Base-by-base conservation (phyloP, 331 rosid genomes). In the Phaseolus coccineus region DNA sequence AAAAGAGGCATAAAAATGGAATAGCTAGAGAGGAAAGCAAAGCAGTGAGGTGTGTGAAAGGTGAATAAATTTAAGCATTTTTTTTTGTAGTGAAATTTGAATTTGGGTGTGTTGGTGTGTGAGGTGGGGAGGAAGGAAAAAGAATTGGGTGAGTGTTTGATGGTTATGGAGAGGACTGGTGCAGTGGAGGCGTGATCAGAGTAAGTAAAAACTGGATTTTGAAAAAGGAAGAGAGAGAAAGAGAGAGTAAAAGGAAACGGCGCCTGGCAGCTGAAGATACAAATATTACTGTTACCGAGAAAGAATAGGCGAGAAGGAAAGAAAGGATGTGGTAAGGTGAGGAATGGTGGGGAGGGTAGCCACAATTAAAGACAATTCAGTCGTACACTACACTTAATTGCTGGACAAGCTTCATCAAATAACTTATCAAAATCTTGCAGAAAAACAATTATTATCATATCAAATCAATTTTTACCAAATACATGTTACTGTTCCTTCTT, bases 251-350 rank as follows among this genome's bases (percentile, higher is more conserved):
- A 79, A 80, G 67, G 87, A 59, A 77, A 56, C 94, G 96, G 91
- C 92, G 96, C 88, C 79, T 81, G 88, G 75, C 85, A 80, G 88
- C 62, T 50, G 87, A 59, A 39, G 68, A 80, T 50, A 66, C 78
- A 76, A 67, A 80, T 48, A 48, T 80, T 81, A 50, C 86, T 80
- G 83, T 85, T 89, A 87, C 93, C 92, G 83, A 91, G 89, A 84
- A 87, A 58, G 80, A 28, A 74, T 28, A 35, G 71, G 6, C 19
- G 35, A 33, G 83, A 51, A 76, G 24, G 58, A 68, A 47, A 66
- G 57, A 51, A 71, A 50, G 51, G 80, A 71, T 74, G 47, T 68
- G 71, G 71, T 69, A 15, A 4, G 71, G 77, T 57, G 11, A 8
- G 64, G 48, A 19, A 44, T 8, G 62, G 47, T n/a, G 74, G 50